Conservation (phyloP, 345 rosid genomes). For the Anastatica hierochuntica region DNA sequence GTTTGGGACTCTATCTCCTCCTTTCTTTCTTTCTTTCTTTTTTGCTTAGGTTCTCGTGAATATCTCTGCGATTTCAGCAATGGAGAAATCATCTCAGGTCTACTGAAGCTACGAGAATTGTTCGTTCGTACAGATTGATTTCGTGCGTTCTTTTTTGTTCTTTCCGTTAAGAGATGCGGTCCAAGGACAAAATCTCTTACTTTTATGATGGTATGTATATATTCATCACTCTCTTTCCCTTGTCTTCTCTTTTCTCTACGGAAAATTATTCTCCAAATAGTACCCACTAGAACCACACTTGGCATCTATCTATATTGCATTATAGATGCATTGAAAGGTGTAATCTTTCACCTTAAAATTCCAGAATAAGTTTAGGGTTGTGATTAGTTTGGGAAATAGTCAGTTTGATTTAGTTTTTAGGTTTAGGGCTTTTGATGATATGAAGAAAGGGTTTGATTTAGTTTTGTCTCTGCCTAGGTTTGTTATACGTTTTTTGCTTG, state of each 20-base stretch:
- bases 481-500: too few species aligned
- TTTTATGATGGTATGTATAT: conserved; percentile 91
- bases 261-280: too few species aligned
- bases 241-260: not conserved
- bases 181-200: conserved; percentile 86
- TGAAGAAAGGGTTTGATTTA: too few species aligned
- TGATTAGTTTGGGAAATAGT: not conserved
- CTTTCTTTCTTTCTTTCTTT: too few species aligned
- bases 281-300: too few species aligned
- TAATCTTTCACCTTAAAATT: not conserved
- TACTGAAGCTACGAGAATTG: not conserved
- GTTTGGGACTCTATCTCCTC: too few species aligned
- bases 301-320: not conserved
- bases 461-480: too few species aligned
- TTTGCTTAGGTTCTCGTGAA: too few species aligned
- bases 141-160: too few species aligned
- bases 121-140: not conserved
- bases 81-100: conserved; percentile 20
- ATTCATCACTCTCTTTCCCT: too few species aligned
- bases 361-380: not conserved
- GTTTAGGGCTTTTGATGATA: not conserved
- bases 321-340: conserved; percentile 3
- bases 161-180: conserved; percentile 35
- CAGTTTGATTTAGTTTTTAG: conserved; percentile 8
- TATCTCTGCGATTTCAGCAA: conserved; percentile 4